Evolutionary conservation across 2,329 filamentous ascomycete species (phyloP), one percentile per base, ranked within the genome.

Genomic region (Colletotrichum plurivorum): DNA sequence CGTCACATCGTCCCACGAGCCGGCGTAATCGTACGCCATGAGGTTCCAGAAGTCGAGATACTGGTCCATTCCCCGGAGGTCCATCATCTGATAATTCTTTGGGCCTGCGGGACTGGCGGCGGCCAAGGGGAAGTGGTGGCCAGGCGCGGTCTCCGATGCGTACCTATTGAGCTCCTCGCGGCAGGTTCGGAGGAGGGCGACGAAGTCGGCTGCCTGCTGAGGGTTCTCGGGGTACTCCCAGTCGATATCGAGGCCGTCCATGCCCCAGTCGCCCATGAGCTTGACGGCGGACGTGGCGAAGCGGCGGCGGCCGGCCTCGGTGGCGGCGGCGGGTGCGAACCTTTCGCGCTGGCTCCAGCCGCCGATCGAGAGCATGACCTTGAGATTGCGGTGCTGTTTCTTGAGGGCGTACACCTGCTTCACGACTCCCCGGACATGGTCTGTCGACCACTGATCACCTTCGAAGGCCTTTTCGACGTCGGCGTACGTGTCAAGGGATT

Each of bases 341-440:
- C 93, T 92, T 61, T 87, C 80, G 4, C 91, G 93, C 77, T 92
- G 94, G 0, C 89, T 93, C 90, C 91, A 96, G 16, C 94, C 94
- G 48, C 94, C 94, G 69, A 97, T 92, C 43, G 91, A 94, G 9
- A 96, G 85, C n/a, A 96, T 82, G 2, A 92, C 86, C 80, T 97
- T 97, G 66, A 97, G 80, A 60, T 93, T 89, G 20, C 93, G 89
- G 77, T 97, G 89, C 73, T 85, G 82, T 80, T 94, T 91, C 84
- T 97, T 97, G 60, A 93, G 85, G 1, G 93, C 79, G 77, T 87
- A 93, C 1, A 97, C 83, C 76, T 95, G 93, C 81, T 94, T 94
- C 71, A 94, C 79, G 75, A 89, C 92, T 48, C 94, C 94, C 75
- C 94, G 94, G 58, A 90, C 88, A 75, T 95, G 94, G 67, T 83